phyloP scores from a whole-genome alignment of 1,139 yeast genomes.

The Kodamaea sp. region DNA sequence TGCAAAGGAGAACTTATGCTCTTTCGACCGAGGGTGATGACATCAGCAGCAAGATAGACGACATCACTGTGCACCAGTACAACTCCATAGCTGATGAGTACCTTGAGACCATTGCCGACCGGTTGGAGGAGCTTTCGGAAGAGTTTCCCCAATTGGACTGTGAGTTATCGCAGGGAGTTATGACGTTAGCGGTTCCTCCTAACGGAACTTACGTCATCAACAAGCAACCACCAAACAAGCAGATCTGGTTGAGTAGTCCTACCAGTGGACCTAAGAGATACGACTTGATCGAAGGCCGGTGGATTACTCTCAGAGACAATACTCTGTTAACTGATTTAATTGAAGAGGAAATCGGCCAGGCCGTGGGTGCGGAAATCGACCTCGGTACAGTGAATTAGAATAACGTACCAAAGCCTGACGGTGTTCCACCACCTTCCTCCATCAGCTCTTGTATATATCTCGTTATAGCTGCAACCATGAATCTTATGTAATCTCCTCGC shows the following conservation, averaged over 20 bases:
- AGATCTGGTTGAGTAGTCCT: conserved; percentile 91
- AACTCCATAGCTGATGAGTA: conserved; percentile 61
- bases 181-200: conserved; percentile 66
- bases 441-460: too few species aligned
- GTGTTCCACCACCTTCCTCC: too few species aligned
- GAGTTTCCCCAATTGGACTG: conserved; percentile 63
- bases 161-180: conserved; percentile 83
- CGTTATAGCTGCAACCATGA: too few species aligned
- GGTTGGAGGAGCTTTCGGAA: conserved; percentile 65
- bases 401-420: too few species aligned
- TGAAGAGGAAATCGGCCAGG: conserved; percentile 46
- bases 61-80: conserved; percentile 51
- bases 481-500: too few species aligned
- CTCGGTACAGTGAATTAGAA: conserved; percentile 21
- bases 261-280: conserved; percentile 83
- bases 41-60: conserved; percentile 51
- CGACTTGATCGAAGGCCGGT: conserved; percentile 56
- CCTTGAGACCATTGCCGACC: conserved; percentile 62
- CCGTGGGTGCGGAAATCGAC: conserved; percentile 31
- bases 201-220: conserved; percentile 84
- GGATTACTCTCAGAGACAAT: conserved; percentile 65
- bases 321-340: conserved; percentile 48
- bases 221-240: conserved; percentile 93
- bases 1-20: conserved; percentile 14
- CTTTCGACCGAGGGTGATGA: conserved; percentile 51